Percentiles rank a stretch among this genome's conserved stretches.
Evolutionary conservation across 495 filamentous ascomycete genomes (phyloP).

Genomic region (Acidomyces sp.): DNA sequence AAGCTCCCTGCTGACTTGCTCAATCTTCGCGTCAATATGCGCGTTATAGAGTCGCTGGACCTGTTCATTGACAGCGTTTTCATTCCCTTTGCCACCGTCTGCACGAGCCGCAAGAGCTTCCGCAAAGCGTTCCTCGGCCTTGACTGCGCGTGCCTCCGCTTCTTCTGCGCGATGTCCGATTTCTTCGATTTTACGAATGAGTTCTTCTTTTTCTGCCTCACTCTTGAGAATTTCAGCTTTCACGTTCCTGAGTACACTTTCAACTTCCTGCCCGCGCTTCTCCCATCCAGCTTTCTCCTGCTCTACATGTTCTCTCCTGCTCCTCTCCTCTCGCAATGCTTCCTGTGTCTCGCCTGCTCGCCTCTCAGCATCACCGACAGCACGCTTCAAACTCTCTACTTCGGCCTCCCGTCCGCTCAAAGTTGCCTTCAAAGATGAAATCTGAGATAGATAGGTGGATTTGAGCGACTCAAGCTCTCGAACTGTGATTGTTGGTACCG

Average conservation of each 20-base stretch:
- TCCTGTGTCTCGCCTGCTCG: slow-evolving; percentile 80
- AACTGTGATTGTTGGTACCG: slow-evolving; percentile 77
- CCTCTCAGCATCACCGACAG: slow-evolving; percentile 77
- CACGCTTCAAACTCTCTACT: slow-evolving; percentile 66
- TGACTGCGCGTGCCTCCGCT: slow-evolving; percentile 28
- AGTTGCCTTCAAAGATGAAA: slow-evolving; percentile 76
- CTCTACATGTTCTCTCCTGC: slow-evolving; percentile 51
- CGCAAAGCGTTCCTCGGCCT: slow-evolving; percentile 26
- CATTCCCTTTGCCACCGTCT: slow-evolving; percentile 15
- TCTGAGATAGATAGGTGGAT: slow-evolving; percentile 75
- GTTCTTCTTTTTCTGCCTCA: slow-evolving; percentile 62
- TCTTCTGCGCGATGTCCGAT: slow-evolving; percentile 50
- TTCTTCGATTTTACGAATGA: slow-evolving; percentile 43
- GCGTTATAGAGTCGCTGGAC: slow-evolving; percentile 19
- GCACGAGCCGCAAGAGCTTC: slow-evolving; percentile 16
- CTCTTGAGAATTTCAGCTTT: slow-evolving; percentile 66
- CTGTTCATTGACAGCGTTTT: slow-evolving; percentile 12
- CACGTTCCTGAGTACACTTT: slow-evolving; percentile 59
- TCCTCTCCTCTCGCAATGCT: slow-evolving; percentile 58
- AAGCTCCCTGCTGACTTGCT: slow-evolving; percentile 75
- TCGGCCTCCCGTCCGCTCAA: slow-evolving; percentile 86
- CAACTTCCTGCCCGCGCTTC: slow-evolving; percentile 70
- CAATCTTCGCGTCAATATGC: slow-evolving; percentile 64
- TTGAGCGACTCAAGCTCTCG: slow-evolving; percentile 87
- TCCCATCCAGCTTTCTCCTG: slow-evolving; percentile 77